These are phyloP conservation scores for Blastomyces emzantsi DNA, from an alignment of 2,329 filamentous ascomycete genomes.

Conservation along the genomic window DNA sequence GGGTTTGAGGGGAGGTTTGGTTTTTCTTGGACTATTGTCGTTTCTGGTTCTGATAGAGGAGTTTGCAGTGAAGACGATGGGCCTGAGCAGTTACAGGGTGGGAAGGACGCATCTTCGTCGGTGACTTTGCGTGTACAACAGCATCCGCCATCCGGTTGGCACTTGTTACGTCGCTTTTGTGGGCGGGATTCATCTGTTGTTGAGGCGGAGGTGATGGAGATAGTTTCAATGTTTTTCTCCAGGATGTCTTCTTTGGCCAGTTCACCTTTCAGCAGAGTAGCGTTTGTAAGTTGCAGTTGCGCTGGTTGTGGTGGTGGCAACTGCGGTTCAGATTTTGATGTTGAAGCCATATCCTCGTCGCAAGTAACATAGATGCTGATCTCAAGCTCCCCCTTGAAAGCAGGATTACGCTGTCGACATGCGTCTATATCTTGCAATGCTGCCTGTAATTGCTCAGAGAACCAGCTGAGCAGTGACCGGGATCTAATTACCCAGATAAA, in stretches of 20 bases:
- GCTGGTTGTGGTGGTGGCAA: neutral
- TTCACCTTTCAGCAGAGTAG: neutral
- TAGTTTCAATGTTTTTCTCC: constrained; percentile 17
- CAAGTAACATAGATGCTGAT: constrained; percentile 49
- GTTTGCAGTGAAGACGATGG: constrained; percentile 19
- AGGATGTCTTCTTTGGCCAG: neutral
- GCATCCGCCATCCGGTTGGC: constrained; percentile 32
- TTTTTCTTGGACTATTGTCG: constrained; percentile 1
- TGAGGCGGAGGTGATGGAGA: constrained; percentile 20
- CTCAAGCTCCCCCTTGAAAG: constrained; percentile 39
- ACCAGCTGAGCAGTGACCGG: constrained; percentile 46
- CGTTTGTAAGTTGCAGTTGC: neutral
- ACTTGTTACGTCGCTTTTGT: constrained; percentile 14
- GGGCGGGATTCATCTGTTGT: constrained; percentile 12
- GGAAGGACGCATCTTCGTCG: constrained; percentile 34
- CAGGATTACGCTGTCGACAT: constrained; percentile 24
- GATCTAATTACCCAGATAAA: constrained; percentile 54
- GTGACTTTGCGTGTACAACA: constrained; percentile 44
- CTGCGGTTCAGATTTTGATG: neutral
- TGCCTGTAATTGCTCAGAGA: constrained; percentile 42
- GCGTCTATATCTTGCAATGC: constrained; percentile 37
- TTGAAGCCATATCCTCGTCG: constrained; percentile 30
- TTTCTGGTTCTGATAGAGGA: constrained; percentile 12
- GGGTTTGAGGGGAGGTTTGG: constrained; percentile 18
- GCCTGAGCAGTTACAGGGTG: constrained; percentile 33